A percentile compares a stretch with the other conserved stretches of the same genome.
phyloP scores from a whole-genome alignment of 208 protist genomes.

The Wallacemonas sp. region DNA sequence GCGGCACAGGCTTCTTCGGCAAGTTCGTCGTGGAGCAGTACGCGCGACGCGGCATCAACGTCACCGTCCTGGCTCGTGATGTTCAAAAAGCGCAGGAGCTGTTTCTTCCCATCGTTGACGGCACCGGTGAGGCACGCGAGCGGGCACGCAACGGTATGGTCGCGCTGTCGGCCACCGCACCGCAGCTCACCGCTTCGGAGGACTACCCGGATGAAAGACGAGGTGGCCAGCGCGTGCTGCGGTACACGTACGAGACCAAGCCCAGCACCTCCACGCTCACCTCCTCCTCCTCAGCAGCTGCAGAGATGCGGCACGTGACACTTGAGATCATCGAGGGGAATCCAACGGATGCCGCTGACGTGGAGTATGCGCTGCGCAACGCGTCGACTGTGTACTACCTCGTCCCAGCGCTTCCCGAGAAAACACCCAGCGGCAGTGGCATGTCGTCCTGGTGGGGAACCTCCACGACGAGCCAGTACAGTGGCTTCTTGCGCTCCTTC shows the following conservation, averaged over 20 bases:
- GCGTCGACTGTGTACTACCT: slow-evolving; percentile 58
- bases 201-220: slow-evolving; percentile 22
- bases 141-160: slow-evolving; percentile 16
- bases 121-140: slow-evolving; percentile 27
- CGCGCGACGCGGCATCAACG: slow-evolving; percentile 58
- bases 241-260: slow-evolving; percentile 31
- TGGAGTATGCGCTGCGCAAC: slow-evolving; percentile 58
- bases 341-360: slow-evolving; percentile 26
- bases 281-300: not conserved
- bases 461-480: slow-evolving; percentile 22
- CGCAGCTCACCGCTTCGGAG: slow-evolving; percentile 17
- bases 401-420: slow-evolving; percentile 35
- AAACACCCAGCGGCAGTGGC: not conserved
- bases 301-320: slow-evolving; percentile 17
- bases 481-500: slow-evolving; percentile 47
- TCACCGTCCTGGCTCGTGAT: slow-evolving; percentile 54
- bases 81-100: slow-evolving; percentile 44
- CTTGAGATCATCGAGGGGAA: slow-evolving; percentile 64
- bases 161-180: slow-evolving; percentile 8
- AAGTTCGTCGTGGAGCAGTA: slow-evolving; percentile 75
- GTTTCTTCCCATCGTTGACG: slow-evolving; percentile 49
- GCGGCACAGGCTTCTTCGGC: slow-evolving; percentile 46
- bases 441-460: not conserved
- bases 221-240: slow-evolving; percentile 28
- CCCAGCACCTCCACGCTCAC: not conserved